Percentiles rank a stretch among this genome's conserved stretches.
Conservation (phyloP, 495 filamentous ascomycete genomes). For the Apodospora peruviana region DNA sequence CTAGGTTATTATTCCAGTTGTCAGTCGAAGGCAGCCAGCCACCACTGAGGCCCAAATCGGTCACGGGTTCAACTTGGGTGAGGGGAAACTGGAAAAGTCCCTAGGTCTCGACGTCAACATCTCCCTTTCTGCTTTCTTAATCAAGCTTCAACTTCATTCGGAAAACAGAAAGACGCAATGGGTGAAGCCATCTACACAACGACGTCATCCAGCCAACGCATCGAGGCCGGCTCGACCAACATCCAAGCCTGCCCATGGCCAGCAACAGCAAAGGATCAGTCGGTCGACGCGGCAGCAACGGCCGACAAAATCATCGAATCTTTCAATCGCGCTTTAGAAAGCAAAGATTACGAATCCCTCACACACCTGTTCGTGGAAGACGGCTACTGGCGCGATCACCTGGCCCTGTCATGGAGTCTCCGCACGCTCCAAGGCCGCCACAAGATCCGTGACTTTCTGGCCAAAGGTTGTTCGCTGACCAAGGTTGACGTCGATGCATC, state of each 20-base stretch:
- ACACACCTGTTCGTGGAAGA: conserved; percentile 13
- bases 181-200: background rate
- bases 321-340: conserved; percentile 1
- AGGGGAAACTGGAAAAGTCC: too few relatives aligned
- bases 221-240: conserved; percentile 56
- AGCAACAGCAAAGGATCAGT: conserved; percentile 10
- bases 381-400: conserved; percentile 61
- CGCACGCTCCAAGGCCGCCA: conserved; percentile 51
- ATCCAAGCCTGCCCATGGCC: conserved; percentile 41
- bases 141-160: too few relatives aligned
- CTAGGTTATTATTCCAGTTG: too few relatives aligned
- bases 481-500: conserved; percentile 47
- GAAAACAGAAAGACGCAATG: too few relatives aligned
- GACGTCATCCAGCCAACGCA: conserved; percentile 42
- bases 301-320: conserved; percentile 20
- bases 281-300: conserved; percentile 41
- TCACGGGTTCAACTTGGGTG: too few relatives aligned
- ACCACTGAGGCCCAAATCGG: too few relatives aligned
- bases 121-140: too few relatives aligned
- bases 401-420: conserved; percentile 55
- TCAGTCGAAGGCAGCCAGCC: too few relatives aligned
- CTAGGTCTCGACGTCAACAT: too few relatives aligned
- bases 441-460: conserved; percentile 46
- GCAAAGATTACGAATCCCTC: conserved; percentile 20
- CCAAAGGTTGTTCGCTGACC: conserved; percentile 32